These are phyloP conservation scores for Cystoderma amianthinum DNA, from an alignment of 768 basidiomycete genomes.

Conservation along the genomic window DNA sequence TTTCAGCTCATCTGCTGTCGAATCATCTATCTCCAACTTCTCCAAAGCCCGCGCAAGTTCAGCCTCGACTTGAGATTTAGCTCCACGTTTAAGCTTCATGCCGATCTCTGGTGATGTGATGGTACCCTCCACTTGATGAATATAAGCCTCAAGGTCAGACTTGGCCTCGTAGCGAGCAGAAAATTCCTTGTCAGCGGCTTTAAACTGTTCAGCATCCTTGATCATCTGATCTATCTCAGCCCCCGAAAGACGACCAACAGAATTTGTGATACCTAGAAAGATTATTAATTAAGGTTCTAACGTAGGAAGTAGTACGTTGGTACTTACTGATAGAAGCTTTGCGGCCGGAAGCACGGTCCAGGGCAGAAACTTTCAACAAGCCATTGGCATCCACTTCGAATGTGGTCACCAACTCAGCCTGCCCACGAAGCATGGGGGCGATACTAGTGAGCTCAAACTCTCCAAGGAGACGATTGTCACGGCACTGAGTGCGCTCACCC, in stretches of 20 bases:
- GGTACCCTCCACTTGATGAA: constrained; percentile 94
- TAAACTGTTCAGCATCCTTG: constrained; percentile 98
- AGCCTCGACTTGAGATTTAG: constrained; percentile 89
- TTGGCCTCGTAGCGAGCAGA: constrained; percentile 97
- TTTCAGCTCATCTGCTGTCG: constrained; percentile 88
- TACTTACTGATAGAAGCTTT: constrained; percentile 95
- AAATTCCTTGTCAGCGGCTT: constrained; percentile 96
- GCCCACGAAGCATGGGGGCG: constrained; percentile 98
- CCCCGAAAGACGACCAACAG: constrained; percentile 94
- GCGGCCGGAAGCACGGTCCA: constrained; percentile 97
- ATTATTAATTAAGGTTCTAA: too few relatives aligned
- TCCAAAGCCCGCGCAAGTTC: constrained; percentile 98
- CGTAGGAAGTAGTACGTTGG: too few relatives aligned
- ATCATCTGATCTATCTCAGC: constrained; percentile 99
- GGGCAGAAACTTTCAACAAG: constrained; percentile 96
- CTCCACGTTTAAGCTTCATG: constrained; percentile 98
- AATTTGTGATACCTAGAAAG: constrained; percentile 86
- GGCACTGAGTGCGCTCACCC: constrained; percentile 99
- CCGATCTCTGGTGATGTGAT: constrained; percentile 96
- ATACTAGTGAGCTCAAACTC: constrained; percentile 99
- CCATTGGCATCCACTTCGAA: constrained; percentile 99
- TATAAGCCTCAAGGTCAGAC: constrained; percentile 95
- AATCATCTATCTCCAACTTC: constrained; percentile 97
- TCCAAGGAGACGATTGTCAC: constrained; percentile 97
- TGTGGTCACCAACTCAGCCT: constrained; percentile 98